A percentile compares a stretch with the other conserved stretches of the same genome.
Evolutionary conservation across 208 protist genomes (phyloP).

Genomic region (Leishmania tarentolae): DNA sequence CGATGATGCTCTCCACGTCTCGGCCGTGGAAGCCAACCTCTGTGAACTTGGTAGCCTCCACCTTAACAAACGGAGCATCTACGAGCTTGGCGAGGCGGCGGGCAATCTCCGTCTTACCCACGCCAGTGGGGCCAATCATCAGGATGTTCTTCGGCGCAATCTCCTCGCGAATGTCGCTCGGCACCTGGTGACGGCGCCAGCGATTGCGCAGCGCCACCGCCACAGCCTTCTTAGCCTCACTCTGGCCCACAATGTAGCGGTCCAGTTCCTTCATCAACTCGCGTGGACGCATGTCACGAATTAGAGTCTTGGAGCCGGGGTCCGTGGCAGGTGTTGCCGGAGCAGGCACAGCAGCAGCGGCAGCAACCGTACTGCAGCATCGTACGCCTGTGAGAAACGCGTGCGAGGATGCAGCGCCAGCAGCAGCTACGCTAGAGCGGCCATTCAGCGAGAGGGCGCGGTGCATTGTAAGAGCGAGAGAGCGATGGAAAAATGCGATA

Average conservation of each 20-base stretch:
- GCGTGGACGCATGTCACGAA: slow-evolving; percentile 90
- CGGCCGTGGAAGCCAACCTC: slow-evolving; percentile 97
- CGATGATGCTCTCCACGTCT: slow-evolving; percentile 97
- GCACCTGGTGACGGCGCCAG: slow-evolving; percentile 93
- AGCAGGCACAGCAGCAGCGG: slow-evolving; percentile 36
- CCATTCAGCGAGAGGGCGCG: slow-evolving; percentile 9
- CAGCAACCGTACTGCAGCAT: slow-evolving; percentile 58
- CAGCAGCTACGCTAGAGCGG: neutral
- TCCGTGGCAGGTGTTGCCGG: slow-evolving; percentile 26
- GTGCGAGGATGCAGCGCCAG: neutral
- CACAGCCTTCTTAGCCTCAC: slow-evolving; percentile 97
- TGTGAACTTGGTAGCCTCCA: slow-evolving; percentile 99
- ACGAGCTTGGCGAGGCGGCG: slow-evolving; percentile 96
- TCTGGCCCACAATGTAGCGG: slow-evolving; percentile 97
- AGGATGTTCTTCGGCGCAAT: slow-evolving; percentile 96
- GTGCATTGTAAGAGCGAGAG: slow-evolving; percentile 5
- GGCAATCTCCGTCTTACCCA: slow-evolving; percentile 97
- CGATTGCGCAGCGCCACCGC: slow-evolving; percentile 96
- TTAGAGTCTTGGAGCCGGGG: slow-evolving; percentile 41
- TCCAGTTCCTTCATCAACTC: slow-evolving; percentile 96
- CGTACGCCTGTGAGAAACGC: slow-evolving; percentile 26
- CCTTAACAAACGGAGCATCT: slow-evolving; percentile 98
- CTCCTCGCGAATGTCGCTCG: slow-evolving; percentile 89
- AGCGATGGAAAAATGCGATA: slow-evolving; percentile 8
- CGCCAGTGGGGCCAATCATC: slow-evolving; percentile 95